Evolutionary conservation across 805 yeast genomes (phyloP).

Genomic region (Lipomyces oligophaga): DNA sequence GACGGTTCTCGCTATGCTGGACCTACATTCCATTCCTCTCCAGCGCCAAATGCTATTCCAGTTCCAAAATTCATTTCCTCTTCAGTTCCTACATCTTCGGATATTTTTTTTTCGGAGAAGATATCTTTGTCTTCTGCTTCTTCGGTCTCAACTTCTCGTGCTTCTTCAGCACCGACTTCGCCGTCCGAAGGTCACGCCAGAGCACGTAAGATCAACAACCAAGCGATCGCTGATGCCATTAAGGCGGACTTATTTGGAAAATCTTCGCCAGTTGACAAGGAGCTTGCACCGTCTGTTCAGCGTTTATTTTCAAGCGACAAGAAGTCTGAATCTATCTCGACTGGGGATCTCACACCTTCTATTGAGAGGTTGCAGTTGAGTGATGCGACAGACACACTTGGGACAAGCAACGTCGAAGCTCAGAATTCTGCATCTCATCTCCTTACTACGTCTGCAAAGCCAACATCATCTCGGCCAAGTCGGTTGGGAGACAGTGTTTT

Average conservation of each 20-base stretch:
- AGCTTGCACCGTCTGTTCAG: background rate
- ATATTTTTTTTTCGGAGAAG: slow-evolving; percentile 4
- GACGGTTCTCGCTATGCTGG: slow-evolving; percentile 28
- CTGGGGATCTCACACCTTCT: no score
- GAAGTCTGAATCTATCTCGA: no score
- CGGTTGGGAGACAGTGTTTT: slow-evolving; percentile 22
- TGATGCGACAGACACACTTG: no score
- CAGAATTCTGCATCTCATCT: background rate
- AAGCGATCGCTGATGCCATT: background rate
- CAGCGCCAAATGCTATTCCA: slow-evolving; percentile 33
- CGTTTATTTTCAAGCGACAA: background rate
- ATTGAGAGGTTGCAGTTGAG: no score
- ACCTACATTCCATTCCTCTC: slow-evolving; percentile 32
- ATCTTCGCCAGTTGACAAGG: background rate
- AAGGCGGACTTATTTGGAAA: background rate
- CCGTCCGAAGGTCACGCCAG: no score
- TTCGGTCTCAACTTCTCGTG: slow-evolving; percentile 1
- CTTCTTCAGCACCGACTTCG: slow-evolving; percentile 1
- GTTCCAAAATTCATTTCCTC: slow-evolving; percentile 28
- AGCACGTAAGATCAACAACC: no score
- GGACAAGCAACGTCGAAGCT: background rate
- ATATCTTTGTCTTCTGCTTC: slow-evolving; percentile 2
- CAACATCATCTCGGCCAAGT: slow-evolving; percentile 4
- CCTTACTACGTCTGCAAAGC: background rate
- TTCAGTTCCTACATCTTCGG: slow-evolving; percentile 17